These are phyloP conservation scores for Amphirosellinia nigrospora DNA, from an alignment of 495 filamentous ascomycete genomes.

Conservation along the genomic window DNA sequence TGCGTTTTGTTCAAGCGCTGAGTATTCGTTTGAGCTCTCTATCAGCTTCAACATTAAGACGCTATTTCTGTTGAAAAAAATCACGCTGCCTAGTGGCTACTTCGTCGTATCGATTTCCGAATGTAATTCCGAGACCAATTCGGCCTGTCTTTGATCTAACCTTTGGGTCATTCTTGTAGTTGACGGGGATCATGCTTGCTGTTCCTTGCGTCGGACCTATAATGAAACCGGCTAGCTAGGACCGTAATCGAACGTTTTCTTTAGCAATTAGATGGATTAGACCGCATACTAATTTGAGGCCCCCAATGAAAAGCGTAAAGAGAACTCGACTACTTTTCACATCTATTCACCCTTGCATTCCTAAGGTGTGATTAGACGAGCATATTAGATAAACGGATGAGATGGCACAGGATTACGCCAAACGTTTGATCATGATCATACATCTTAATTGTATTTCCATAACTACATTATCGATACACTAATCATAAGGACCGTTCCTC, in stretches of 20 bases:
- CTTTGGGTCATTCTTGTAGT: no score
- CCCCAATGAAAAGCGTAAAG: neutral
- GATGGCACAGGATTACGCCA: neutral
- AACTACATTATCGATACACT: slow-evolving; percentile 12
- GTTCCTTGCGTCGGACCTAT: no score
- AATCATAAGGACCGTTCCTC: neutral
- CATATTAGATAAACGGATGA: neutral
- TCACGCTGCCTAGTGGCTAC: no score
- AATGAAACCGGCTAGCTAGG: no score
- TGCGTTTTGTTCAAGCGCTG: neutral
- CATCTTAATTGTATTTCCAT: neutral
- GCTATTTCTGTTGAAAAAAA: no score
- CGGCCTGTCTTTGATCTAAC: no score
- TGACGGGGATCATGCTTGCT: no score
- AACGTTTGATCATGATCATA: neutral
- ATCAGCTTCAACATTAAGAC: neutral
- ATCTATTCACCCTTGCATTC: neutral
- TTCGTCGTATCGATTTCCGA: no score
- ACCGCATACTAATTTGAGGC: neutral
- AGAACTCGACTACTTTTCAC: neutral
- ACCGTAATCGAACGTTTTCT: neutral
- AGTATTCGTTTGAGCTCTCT: neutral
- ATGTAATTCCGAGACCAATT: no score
- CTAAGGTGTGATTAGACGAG: neutral
- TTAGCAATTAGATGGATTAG: neutral